Conservation (phyloP, 768 basidiomycete genomes). For the Leccinellum albellum region DNA sequence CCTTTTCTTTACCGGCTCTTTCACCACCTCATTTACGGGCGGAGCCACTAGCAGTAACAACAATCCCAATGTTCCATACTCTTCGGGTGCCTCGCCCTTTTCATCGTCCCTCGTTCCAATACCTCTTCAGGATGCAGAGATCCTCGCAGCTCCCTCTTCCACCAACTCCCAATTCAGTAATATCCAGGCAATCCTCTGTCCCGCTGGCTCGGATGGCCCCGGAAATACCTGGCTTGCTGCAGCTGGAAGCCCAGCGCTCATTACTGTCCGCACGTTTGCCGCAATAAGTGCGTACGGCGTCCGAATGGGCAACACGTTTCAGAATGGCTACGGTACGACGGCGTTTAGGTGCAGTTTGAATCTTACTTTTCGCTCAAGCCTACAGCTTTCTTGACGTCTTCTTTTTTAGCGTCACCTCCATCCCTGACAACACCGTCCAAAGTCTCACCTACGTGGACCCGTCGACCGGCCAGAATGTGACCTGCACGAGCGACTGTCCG, state of each 20-base stretch:
- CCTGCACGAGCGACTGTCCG: slow-evolving; percentile 78
- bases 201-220: slow-evolving; percentile 73
- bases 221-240: slow-evolving; percentile 83
- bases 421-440: slow-evolving; percentile 85
- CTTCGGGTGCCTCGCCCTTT: slow-evolving; percentile 77
- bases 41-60: slow-evolving; percentile 53
- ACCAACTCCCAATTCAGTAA: slow-evolving; percentile 55
- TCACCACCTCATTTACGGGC: slow-evolving; percentile 69
- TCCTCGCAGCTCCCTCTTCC: slow-evolving; percentile 62
- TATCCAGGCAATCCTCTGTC: slow-evolving; percentile 76
- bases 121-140: slow-evolving; percentile 55
- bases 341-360: slow-evolving; percentile 63
- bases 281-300: slow-evolving; percentile 75
- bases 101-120: slow-evolving; percentile 87
- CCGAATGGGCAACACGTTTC: slow-evolving; percentile 89
- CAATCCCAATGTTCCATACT: slow-evolving; percentile 84
- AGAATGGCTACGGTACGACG: slow-evolving; percentile 76
- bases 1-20: slow-evolving; percentile 86
- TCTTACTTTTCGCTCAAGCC: not conserved
- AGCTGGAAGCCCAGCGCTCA: slow-evolving; percentile 63
- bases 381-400: slow-evolving; percentile 6
- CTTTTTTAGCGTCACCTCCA: slow-evolving; percentile 64
- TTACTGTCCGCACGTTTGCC: slow-evolving; percentile 74
- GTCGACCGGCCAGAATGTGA: slow-evolving; percentile 63
- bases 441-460: slow-evolving; percentile 78